Evolutionary conservation across 1,284 basidiomycete species (phyloP), one percentile per base, ranked within the genome.

Genomic region (Kalmanozyma brasiliensis): DNA sequence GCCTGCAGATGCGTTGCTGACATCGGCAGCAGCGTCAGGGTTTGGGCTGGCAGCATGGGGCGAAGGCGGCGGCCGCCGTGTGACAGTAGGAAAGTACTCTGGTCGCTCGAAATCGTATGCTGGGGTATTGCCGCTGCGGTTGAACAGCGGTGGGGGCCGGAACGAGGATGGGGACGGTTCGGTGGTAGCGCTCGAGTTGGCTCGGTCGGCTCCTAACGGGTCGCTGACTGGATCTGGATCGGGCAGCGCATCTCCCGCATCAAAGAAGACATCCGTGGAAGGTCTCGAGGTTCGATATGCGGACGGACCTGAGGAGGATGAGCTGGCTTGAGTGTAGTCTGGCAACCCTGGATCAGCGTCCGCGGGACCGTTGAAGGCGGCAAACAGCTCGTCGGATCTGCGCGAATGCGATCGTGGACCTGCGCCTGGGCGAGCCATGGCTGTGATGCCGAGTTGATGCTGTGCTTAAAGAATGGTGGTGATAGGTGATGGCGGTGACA

Each of bases 81-180:
- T 65, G 0, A 46, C 49, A 0, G 67, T 56, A 13, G 63, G 60
- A 42, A 77, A 74, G 71, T 78, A 77, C 20, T 74, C 72, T 14
- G 76, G 69, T 24, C 61, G 52, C 46, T 77, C 76, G 47, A 77
- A 78, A 48, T 78, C 74, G 57, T 78, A 78, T 0, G 63, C 55
- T 8, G 57, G 46, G 13, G 65, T 56, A 26, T 30, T 34, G 3
- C 34, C 46, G 24, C 20, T 36, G 37, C 47, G 46, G 8, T 24
- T 33, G 33, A 51, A 48, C 9, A 32, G 49, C 9, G 43, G 32
- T 22, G 43, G 56, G 7, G 45, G 52, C 8, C 48, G 48, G 30
- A 41, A 49, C 1, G 51, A 20, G 16, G 49, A 34, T 0, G 52
- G 48, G 1, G 56, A 26, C 14, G 33, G 37, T 22, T 22, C 45